Evolutionary conservation across 2,329 filamentous ascomycete species (phyloP).

Genomic region (Chrysoporthe cubensis): DNA sequence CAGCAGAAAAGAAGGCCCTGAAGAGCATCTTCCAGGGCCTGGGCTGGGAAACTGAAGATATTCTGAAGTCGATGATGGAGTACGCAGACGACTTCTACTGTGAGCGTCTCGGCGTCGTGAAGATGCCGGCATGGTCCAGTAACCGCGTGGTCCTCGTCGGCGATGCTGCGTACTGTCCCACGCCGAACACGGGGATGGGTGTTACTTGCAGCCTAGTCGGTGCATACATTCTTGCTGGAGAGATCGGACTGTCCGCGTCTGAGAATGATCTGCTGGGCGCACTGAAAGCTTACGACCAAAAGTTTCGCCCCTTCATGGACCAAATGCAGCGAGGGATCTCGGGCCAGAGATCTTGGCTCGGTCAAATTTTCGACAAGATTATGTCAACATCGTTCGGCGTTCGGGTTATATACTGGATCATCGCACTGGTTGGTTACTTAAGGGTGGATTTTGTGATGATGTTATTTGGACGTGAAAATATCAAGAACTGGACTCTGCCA

Average conservation of each 20-base stretch:
- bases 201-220: conserved; percentile 42
- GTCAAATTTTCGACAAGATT: background rate
- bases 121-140: conserved; percentile 34
- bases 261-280: conserved; percentile 17
- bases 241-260: conserved; percentile 24
- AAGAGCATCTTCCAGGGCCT: conserved; percentile 38
- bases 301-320: conserved; percentile 20
- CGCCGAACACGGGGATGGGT: conserved; percentile 37
- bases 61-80: conserved; percentile 45
- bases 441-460: background rate
- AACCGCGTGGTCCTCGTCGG: conserved; percentile 20
- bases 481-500: background rate
- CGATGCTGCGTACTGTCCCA: conserved; percentile 38
- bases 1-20: conserved; percentile 37
- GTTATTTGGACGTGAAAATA: background rate
- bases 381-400: background rate
- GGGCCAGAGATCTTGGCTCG: background rate
- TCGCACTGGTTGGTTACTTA: background rate
- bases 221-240: conserved; percentile 43
- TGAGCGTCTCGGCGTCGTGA: conserved; percentile 45
- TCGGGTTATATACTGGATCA: background rate
- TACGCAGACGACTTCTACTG: conserved; percentile 48
- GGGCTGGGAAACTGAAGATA: conserved; percentile 42
- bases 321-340: conserved; percentile 13
- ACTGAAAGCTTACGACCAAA: conserved; percentile 18